Evolutionary conservation across 2,329 filamentous ascomycete species (phyloP).

Genomic region (Fusarium sambucinum): DNA sequence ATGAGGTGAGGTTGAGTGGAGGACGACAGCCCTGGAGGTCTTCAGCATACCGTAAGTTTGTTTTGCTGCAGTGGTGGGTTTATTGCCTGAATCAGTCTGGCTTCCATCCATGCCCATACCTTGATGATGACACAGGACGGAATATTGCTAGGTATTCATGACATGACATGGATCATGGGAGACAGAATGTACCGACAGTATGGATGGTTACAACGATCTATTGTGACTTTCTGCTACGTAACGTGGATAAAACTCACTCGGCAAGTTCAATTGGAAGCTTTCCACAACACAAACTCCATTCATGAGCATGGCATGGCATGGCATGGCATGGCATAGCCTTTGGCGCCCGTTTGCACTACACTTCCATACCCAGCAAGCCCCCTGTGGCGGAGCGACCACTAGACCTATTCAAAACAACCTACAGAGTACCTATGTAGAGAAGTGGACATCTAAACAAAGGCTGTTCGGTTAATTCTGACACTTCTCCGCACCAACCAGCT

Average conservation of each 20-base stretch:
- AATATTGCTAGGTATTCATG: neutral
- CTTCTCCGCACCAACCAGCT: conserved; percentile 23
- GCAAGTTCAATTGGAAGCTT: conserved; percentile 27
- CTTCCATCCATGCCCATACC: neutral
- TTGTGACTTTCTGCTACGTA: conserved; percentile 15
- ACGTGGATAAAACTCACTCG: conserved; percentile 4
- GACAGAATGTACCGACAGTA: conserved; percentile 13
- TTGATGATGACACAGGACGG: neutral
- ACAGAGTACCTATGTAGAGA: conserved; percentile 9
- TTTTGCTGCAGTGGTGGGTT: neutral
- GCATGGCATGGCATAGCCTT: conserved; percentile 2
- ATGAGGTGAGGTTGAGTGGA: conserved; percentile 38
- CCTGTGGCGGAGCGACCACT: conserved; percentile 32
- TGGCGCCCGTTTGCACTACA: neutral
- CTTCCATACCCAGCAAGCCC: conserved; percentile 18
- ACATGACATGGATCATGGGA: conserved; percentile 22
- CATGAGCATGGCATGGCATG: conserved; percentile 5
- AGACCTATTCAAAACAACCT: conserved; percentile 13
- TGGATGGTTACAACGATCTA: conserved; percentile 27
- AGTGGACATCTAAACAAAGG: conserved; percentile 22
- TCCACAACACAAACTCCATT: conserved; percentile 16
- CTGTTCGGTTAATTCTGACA: conserved; percentile 23
- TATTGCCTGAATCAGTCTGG: neutral
- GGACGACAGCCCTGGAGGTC: conserved; percentile 23
- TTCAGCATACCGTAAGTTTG: neutral